phyloP scores from a whole-genome alignment of 495 filamentous ascomycete genomes.

The Penicillium bialowiezense region DNA sequence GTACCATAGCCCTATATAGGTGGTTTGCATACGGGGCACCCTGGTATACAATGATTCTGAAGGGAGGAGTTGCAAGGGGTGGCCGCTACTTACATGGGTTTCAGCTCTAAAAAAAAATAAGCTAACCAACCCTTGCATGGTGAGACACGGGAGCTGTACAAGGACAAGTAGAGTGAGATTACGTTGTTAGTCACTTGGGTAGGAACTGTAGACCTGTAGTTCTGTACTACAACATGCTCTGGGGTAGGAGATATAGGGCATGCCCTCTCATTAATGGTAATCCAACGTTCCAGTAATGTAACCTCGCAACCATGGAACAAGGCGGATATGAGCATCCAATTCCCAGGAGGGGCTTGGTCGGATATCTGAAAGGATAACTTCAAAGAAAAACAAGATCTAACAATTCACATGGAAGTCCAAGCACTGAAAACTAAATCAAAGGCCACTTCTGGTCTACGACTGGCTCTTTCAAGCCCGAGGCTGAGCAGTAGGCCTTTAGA shows the following conservation, averaged over 20 bases:
- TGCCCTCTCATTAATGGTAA: background rate
- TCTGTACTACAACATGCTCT: no score
- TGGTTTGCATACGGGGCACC: no score
- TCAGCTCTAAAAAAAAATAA: slow-evolving; percentile 4
- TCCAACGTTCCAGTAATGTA: background rate
- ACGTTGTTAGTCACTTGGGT: background rate
- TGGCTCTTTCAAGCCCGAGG: slow-evolving; percentile 18
- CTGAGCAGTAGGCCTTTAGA: slow-evolving; percentile 16
- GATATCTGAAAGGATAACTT: background rate
- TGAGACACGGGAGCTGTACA: background rate
- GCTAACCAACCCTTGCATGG: slow-evolving; percentile 10
- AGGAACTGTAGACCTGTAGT: background rate
- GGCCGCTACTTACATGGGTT: background rate
- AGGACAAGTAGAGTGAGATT: background rate
- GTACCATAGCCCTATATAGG: no score
- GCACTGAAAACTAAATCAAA: background rate
- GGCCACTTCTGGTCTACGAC: background rate
- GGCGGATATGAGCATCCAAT: no score
- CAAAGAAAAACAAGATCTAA: background rate
- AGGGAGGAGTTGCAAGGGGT: slow-evolving; percentile 2
- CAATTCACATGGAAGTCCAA: slow-evolving; percentile 2
- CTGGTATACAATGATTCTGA: background rate
- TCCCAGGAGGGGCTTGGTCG: no score
- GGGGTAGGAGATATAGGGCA: background rate
- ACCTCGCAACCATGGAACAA: background rate